Percentiles rank a stretch among this genome's conserved stretches.
Evolutionary conservation across 2,329 filamentous ascomycete genomes (phyloP).

Genomic region (Herpotrichia juniperi): DNA sequence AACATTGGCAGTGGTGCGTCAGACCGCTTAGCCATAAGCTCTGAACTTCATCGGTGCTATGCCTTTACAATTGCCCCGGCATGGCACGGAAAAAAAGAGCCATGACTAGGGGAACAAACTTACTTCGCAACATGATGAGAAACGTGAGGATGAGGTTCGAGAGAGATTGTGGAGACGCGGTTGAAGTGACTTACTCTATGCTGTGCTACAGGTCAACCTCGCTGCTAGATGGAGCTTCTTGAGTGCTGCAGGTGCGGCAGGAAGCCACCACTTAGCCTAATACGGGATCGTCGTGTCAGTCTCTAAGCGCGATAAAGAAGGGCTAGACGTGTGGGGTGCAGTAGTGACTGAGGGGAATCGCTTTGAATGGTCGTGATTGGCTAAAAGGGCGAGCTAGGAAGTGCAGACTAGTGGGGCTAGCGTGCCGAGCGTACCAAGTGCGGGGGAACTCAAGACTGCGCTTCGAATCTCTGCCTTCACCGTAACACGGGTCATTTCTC

Average conservation of each 20-base stretch:
- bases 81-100: not conserved
- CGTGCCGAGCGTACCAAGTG: constrained; percentile 1
- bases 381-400: constrained; percentile 20
- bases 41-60: not conserved
- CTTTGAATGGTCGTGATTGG: not conserved
- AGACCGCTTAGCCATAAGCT: not conserved
- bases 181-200: constrained; percentile 11
- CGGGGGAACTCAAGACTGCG: not conserved
- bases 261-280: constrained; percentile 15
- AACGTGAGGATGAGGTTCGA: not conserved
- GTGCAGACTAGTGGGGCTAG: constrained; percentile 9
- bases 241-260: constrained; percentile 11
- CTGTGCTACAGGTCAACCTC: constrained; percentile 15
- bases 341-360: constrained; percentile 24
- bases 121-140: not conserved
- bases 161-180: constrained; percentile 3
- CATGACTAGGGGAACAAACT: not conserved
- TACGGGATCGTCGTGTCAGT: constrained; percentile 16
- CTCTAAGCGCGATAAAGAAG: not conserved
- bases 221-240: constrained; percentile 6
- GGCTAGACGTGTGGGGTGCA: constrained; percentile 41
- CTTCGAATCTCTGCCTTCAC: too few species aligned
- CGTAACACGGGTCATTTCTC: too few species aligned
- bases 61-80: not conserved
- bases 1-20: not conserved